These are phyloP conservation scores for Botryotinia convoluta DNA, from an alignment of 2,329 filamentous ascomycete genomes.

Conservation along the genomic window DNA sequence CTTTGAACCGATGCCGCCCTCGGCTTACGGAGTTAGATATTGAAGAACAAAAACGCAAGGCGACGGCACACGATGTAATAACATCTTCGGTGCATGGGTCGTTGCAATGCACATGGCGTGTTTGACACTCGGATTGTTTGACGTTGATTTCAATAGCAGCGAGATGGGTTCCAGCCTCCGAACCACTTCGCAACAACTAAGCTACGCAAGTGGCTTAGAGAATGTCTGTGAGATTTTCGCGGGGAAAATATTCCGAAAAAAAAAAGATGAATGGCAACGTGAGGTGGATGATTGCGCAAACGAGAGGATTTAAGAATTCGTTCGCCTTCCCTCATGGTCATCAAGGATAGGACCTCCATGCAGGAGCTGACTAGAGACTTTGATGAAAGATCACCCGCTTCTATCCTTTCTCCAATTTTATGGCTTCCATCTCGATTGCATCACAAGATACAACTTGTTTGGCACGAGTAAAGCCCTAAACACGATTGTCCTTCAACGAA, in stretches of 20 bases:
- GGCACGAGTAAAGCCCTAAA: neutral
- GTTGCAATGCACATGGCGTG: neutral
- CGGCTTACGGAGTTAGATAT: neutral
- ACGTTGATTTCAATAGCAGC: neutral
- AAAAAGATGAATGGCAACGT: neutral
- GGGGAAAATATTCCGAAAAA: neutral
- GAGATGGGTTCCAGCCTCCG: neutral
- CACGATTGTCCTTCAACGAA: neutral
- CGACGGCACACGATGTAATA: neutral
- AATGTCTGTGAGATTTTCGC: neutral
- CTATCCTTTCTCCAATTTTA: neutral
- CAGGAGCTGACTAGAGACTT: neutral
- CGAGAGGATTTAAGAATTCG: neutral
- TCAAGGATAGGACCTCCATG: neutral
- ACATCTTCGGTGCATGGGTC: neutral
- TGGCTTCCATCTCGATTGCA: neutral
- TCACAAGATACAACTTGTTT: neutral
- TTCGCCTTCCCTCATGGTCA: neutral
- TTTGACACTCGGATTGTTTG: neutral
- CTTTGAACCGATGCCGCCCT: neutral
- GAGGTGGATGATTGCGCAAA: neutral
- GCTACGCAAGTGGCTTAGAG: neutral
- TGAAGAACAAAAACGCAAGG: neutral
- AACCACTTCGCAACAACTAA: neutral
- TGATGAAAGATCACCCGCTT: neutral